Evolutionary conservation across 108 stramenopile genomes (phyloP), one percentile per base, ranked within the genome.

Genomic region (Chaetoceros tenuissimus): DNA sequence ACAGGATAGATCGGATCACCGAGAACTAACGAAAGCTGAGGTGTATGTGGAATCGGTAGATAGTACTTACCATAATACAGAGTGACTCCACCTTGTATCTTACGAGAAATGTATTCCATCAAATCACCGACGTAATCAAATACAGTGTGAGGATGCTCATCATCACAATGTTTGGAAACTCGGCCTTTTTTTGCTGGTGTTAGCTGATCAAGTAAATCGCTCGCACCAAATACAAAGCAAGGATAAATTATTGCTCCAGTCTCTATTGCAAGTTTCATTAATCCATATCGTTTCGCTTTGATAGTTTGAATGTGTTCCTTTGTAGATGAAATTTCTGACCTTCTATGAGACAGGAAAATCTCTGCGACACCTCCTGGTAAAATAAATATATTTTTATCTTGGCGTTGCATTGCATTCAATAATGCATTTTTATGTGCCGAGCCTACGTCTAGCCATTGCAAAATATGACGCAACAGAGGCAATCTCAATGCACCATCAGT

Each of bases 191-290:
- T 51, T 0, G 50, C 51, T n/a, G 50, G 58, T 27, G 49, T 51
- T 16, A 59, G 52, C 17, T 59, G 58, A 59, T 59, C 60, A 46
- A 81, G 49, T 13, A 81, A 48, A 8, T 74, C 57, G 1, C 70
- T 74, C 34, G 70, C 73, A 5, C 80, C 80, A 69, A 78, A 81
- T 19, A 81, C 49, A 46, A 75, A 81, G 44, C 69, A 62, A 16
- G 80, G 80, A 0, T 62, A 60, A n/a, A 81, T 28, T 30, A 67
- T 66, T n/a, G 80, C 70, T 20, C 80, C 80, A 0, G 80, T 81
- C 25, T 69, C 66, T 31, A 78, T 61, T 16, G 80, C 76, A 16
- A 81, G 55, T 28, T 78, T 78, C 62, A 81, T 75, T 30, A 81
- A 43, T 3, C 80, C 80, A 52, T 59, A 59, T 21, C 58, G 22